Evolutionary conservation across 331 rosid genomes (phyloP).

Genomic region (Acacia pycnantha): DNA sequence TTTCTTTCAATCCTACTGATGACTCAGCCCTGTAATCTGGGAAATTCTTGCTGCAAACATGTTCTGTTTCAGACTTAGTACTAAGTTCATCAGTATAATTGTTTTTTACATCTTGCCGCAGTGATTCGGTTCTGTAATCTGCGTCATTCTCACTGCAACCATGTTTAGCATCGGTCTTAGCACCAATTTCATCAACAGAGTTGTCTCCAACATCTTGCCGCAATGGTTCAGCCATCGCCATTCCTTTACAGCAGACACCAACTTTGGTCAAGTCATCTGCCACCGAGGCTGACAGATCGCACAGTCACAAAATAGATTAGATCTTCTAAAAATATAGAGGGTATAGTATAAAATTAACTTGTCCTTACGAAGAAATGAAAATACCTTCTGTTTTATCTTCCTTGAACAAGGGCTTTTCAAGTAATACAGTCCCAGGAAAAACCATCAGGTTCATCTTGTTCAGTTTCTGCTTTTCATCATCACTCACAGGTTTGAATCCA

Average conservation of each 20-base stretch:
- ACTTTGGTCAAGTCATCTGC: conserved; percentile 31
- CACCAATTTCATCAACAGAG: neutral
- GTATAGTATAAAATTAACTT: neutral
- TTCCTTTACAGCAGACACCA: conserved; percentile 22
- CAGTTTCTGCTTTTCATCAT: conserved; percentile 58
- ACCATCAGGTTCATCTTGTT: conserved; percentile 82
- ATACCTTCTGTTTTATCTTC: conserved; percentile 46
- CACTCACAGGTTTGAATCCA: conserved; percentile 71
- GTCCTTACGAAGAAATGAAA: neutral
- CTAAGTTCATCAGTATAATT: neutral
- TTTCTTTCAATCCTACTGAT: conserved; percentile 29
- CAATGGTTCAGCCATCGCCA: conserved; percentile 14
- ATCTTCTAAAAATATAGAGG: neutral
- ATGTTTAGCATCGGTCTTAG: neutral
- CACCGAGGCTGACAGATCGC: conserved; percentile 31
- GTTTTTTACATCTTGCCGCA: neutral
- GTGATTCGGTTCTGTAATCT: neutral
- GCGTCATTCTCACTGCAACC: neutral
- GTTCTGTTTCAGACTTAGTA: neutral
- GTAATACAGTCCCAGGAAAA: conserved; percentile 88
- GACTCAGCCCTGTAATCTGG: conserved; percentile 7
- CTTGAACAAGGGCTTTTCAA: conserved; percentile 58
- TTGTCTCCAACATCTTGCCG: neutral
- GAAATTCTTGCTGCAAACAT: neutral
- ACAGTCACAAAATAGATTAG: conserved; percentile 20